Evolutionary conservation across 306 rosid genomes (phyloP).

Genomic region (Cucurbita argyrosperma): DNA sequence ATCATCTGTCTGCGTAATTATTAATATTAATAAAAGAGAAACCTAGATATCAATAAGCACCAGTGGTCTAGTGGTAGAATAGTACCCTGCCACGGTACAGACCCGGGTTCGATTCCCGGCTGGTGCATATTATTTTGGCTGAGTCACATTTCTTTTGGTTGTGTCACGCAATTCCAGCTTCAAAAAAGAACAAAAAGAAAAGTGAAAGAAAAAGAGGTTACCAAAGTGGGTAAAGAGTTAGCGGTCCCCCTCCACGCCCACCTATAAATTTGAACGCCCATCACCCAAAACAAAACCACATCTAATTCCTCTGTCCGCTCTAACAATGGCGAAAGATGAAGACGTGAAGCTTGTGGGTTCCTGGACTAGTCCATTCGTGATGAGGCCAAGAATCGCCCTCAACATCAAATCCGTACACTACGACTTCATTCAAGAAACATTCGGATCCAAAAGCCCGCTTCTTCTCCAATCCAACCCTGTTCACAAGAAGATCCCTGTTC

Average conservation of each 20-base stretch:
- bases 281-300: too few relatives aligned
- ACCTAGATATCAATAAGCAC: background rate
- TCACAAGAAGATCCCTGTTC: slow-evolving; percentile 43
- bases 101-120: slow-evolving; percentile 41
- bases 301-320: too few relatives aligned
- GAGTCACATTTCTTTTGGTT: accelerated
- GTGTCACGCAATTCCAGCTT: background rate
- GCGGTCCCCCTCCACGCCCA: too few relatives aligned
- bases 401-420: slow-evolving; percentile 21
- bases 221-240: too few relatives aligned
- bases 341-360: background rate
- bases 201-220: too few relatives aligned
- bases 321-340: background rate
- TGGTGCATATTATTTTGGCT: slow-evolving; percentile 17
- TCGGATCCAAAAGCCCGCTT: slow-evolving; percentile 28
- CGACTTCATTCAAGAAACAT: slow-evolving; percentile 19
- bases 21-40: too few relatives aligned
- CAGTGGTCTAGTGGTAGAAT: slow-evolving; percentile 97
- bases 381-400: background rate
- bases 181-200: too few relatives aligned
- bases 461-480: slow-evolving; percentile 46
- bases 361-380: background rate
- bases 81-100: slow-evolving; percentile 59
- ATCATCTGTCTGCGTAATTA: too few relatives aligned
- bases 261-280: too few relatives aligned